Evolutionary conservation across 495 filamentous ascomycete species (phyloP), one percentile per base, ranked within the genome.

Genomic region (Aspergillus kassunensis): DNA sequence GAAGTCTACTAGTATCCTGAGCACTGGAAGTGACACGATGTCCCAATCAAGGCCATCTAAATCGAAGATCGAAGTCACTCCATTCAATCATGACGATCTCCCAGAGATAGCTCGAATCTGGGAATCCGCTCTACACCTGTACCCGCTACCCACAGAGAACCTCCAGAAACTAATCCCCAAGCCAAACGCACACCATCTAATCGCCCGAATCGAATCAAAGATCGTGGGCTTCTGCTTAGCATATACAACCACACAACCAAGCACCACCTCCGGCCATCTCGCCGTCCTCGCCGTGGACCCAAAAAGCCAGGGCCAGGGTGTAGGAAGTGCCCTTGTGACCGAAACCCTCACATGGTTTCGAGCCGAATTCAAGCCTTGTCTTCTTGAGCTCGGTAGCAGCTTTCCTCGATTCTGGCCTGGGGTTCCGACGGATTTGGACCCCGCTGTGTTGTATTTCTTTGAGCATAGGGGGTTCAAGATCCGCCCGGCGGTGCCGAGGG

Each of bases 331-430:
- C 5, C 49, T 81, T 6, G 35, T 81, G 6, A 46, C 45, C n/a
- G 65, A 66, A 33, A 63, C 64, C 6, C 59, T 63, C 1, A 53
- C 65, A 12, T 67, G 63, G 37, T 57, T 76, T 33, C 54, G 60
- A 35, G 48, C 40, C 6, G 43, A 62, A 8, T 67, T 61, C 33
- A 55, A 54, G 11, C 41, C 56, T 16, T 54, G 68, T 15, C 49
- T 42, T n/a, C 24, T 72, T 15, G 59, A 63, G 7, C 54, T 78
- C 9, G 68, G 74, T n/a, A 77, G 73, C 37, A 54, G 57, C 0
- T 75, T 78, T 46, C 77, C 77, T 25, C 60, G 77, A 1, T 73
- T 80, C 47, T 80, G 73, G 72, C 74, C 75, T 13, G 72, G 70
- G 6, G 60, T 78, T 7, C 74, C 74, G 2, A 62, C 57, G 12